Evolutionary conservation across 495 filamentous ascomycete genomes (phyloP).

Genomic region (Pyrenopolyporus hunteri): DNA sequence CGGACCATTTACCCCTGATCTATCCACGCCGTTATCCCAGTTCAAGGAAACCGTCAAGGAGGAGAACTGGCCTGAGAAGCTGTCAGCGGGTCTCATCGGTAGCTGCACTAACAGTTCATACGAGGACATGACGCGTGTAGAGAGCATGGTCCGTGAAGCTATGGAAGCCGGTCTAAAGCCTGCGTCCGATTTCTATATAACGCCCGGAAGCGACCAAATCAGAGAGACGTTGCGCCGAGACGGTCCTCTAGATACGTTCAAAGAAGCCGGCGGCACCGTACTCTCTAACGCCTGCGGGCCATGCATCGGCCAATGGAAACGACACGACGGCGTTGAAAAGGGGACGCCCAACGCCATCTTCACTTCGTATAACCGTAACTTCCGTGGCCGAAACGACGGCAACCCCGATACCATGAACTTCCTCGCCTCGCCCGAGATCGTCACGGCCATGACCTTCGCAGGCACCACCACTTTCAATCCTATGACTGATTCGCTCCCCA

Average conservation of each 20-base stretch:
- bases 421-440: slow-evolving; percentile 92
- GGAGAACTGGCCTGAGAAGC: slow-evolving; percentile 87
- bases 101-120: slow-evolving; percentile 99
- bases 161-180: slow-evolving; percentile 84
- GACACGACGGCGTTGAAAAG: slow-evolving; percentile 80
- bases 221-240: slow-evolving; percentile 90
- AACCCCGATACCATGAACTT: slow-evolving; percentile 98
- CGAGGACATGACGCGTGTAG: slow-evolving; percentile 94
- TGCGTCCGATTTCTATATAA: slow-evolving; percentile 90
- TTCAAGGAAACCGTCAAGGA: slow-evolving; percentile 83
- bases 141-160: slow-evolving; percentile 90
- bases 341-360: slow-evolving; percentile 93
- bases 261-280: slow-evolving; percentile 83
- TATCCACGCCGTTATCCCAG: slow-evolving; percentile 86
- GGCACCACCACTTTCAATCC: slow-evolving; percentile 96
- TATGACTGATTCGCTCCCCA: slow-evolving; percentile 81
- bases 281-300: slow-evolving; percentile 96
- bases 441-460: slow-evolving; percentile 93
- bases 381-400: slow-evolving; percentile 95
- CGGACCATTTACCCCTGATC: slow-evolving; percentile 93
- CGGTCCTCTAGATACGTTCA: slow-evolving; percentile 82
- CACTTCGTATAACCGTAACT: slow-evolving; percentile 98
- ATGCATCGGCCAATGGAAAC: slow-evolving; percentile 96
- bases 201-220: slow-evolving; percentile 95
- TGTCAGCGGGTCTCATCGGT: slow-evolving; percentile 92